phyloP scores from a whole-genome alignment of 2,329 filamentous ascomycete genomes.

The Lachnellula cervina region DNA sequence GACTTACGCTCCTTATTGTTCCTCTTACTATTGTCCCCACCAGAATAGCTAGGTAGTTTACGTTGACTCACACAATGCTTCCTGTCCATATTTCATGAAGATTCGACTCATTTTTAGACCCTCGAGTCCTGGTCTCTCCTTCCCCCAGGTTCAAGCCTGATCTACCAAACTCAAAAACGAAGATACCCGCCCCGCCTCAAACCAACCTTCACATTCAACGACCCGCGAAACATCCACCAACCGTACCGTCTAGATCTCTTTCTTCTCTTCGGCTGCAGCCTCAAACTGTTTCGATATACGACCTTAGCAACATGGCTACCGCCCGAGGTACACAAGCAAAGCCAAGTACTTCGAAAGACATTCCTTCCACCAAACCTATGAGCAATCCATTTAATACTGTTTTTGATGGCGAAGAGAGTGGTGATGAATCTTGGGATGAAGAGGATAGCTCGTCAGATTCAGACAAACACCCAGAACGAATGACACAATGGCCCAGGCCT shows the following conservation, averaged over 20 bases:
- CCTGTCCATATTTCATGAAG: not conserved
- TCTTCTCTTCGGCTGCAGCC: not conserved
- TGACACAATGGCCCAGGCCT: constrained; percentile 22
- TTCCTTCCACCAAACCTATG: constrained; percentile 8
- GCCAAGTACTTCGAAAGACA: constrained; percentile 6
- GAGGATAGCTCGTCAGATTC: constrained; percentile 15
- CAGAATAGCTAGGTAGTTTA: constrained; percentile 8
- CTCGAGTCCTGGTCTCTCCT: constrained; percentile 4
- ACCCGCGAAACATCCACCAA: not conserved
- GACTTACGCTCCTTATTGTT: constrained; percentile 5
- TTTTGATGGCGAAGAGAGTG: constrained; percentile 22
- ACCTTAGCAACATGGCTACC: constrained; percentile 17
- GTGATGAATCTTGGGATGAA: constrained; percentile 31
- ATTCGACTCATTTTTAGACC: not conserved
- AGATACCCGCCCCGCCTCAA: not conserved
- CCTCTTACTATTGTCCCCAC: constrained; percentile 9
- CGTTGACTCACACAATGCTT: constrained; percentile 7
- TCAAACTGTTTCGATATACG: not conserved
- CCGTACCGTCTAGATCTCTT: not conserved
- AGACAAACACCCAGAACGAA: constrained; percentile 1
- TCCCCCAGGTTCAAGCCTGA: not conserved
- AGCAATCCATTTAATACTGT: constrained; percentile 24
- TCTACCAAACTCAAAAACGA: not conserved
- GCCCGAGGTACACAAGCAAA: not conserved
- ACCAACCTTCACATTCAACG: not conserved